Evolutionary conservation across 2,329 filamentous ascomycete genomes (phyloP), one percentile per base, ranked within the genome.

Genomic region (Monosporascus sp.): DNA sequence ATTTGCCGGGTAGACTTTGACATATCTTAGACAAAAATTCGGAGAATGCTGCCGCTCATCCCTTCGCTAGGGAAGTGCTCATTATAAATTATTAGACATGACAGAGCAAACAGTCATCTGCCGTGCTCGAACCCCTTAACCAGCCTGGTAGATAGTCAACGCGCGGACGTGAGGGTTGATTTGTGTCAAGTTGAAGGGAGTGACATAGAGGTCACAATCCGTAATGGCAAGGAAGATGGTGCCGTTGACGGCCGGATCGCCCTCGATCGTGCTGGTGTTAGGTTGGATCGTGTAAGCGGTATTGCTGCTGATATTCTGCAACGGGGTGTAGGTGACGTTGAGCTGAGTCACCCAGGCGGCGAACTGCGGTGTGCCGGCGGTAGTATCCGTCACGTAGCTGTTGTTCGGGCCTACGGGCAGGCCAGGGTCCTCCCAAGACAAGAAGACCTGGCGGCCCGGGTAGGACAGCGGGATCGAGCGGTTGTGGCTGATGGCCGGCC

Each of bases 141-240:
- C 90, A 62, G 89, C 85, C 72, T 91, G 87, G 69, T 92, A 94
- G 38, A 94, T 66, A 51, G 83, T 86, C 51, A 91, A 76, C 22
- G 90, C 89, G 52, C 83, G 82, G 37, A 94, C 85, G 62, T 91
- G 88, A 0, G 88, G 84, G 59, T 94, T 93, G 20, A 93, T 76
- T 76, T 82, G 77, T 24, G 76, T 81, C 55, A 93, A 54, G 65
- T 94, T 94, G 70, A 90, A 93, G 0, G 89, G 86, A 7, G 89
- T 92, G 3, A 92, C 77, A 56, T 76, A 84, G 0, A 85, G 60
- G 59, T 91, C 80, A 0, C 69, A 66, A 62, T 93, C 89, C 0
- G 89, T 93, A 11, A 96, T 66, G 0, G 84, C 87, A 47, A 95
- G 73, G 66, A 93, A 94, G 71, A 91, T 87, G 4, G 90, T 94